Percentiles rank a stretch among this genome's conserved stretches.
Evolutionary conservation across 108 stramenopile species (phyloP).

Genomic region (Cyclotella kingstonii): DNA sequence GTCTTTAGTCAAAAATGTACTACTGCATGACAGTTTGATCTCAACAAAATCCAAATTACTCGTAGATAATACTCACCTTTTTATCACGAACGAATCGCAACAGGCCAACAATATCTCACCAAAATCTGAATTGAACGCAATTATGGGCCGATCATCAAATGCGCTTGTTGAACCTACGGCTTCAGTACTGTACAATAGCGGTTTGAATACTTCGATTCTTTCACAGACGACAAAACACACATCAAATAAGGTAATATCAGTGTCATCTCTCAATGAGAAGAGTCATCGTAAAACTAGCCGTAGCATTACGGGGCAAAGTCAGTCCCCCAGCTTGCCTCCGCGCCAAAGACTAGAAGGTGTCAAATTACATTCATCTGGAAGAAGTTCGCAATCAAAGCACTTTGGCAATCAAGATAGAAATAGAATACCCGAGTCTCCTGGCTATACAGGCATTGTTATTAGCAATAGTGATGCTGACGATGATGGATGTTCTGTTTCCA

Average conservation of each 20-base stretch:
- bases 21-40: too few relatives aligned
- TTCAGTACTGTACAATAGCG: neutral
- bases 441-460: constrained; percentile 1
- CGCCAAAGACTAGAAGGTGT: neutral
- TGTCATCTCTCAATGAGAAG: neutral
- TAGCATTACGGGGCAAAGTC: neutral
- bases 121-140: neutral
- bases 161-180: neutral
- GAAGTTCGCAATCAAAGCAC: too few relatives aligned
- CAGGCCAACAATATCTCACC: neutral
- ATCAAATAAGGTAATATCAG: constrained; percentile 10
- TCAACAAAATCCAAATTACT: too few relatives aligned
- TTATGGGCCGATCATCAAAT: neutral
- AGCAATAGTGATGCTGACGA: constrained; percentile 9
- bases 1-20: too few relatives aligned
- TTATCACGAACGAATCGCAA: too few relatives aligned
- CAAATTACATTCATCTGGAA: too few relatives aligned
- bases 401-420: neutral
- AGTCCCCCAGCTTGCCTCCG: neutral
- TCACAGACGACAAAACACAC: constrained; percentile 6
- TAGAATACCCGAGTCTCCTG: constrained; percentile 3
- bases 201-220: constrained; percentile 13
- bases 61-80: too few relatives aligned
- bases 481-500: constrained; percentile 5
- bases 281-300: neutral